Evolutionary conservation across 2,329 filamentous ascomycete genomes (phyloP).

Genomic region (Diaporthe sp.): DNA sequence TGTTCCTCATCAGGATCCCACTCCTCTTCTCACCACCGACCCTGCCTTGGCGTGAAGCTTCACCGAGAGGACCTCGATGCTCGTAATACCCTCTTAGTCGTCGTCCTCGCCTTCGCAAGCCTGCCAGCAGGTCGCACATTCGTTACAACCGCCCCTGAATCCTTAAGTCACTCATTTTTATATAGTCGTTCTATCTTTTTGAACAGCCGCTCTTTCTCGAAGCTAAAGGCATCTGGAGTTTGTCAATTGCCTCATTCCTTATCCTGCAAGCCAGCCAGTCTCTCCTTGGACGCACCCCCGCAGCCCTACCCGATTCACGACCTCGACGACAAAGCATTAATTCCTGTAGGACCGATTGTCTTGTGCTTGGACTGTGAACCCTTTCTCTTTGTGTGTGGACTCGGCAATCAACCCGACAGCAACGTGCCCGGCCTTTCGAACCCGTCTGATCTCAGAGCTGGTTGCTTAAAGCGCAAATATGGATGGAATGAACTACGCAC

Average conservation of each 20-base stretch:
- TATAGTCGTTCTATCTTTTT: conserved; percentile 36
- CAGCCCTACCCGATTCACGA: conserved; percentile 35
- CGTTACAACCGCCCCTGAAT: conserved; percentile 56
- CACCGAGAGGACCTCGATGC: conserved; percentile 41
- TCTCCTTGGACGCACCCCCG: background rate
- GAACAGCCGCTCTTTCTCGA: conserved; percentile 41
- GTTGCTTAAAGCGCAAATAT: conserved; percentile 38
- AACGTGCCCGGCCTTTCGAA: conserved; percentile 11
- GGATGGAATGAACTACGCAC: conserved; percentile 44
- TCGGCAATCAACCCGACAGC: background rate
- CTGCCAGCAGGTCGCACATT: conserved; percentile 72
- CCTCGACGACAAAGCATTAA: conserved; percentile 36
- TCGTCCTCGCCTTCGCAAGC: conserved; percentile 50
- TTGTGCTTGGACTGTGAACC: conserved; percentile 37
- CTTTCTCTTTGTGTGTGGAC: background rate
- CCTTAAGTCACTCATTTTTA: conserved; percentile 52
- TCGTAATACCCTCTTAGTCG: conserved; percentile 28
- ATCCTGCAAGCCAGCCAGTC: conserved; percentile 5
- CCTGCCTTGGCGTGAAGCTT: conserved; percentile 41
- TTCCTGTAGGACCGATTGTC: conserved; percentile 33
- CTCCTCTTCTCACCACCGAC: conserved; percentile 40
- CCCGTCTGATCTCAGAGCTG: background rate
- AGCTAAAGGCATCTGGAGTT: conserved; percentile 32
- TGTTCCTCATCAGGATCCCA: conserved; percentile 40
- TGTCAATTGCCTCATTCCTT: conserved; percentile 28